Evolutionary conservation across 345 rosid genomes (phyloP).

Genomic region (Brassica juncea): DNA sequence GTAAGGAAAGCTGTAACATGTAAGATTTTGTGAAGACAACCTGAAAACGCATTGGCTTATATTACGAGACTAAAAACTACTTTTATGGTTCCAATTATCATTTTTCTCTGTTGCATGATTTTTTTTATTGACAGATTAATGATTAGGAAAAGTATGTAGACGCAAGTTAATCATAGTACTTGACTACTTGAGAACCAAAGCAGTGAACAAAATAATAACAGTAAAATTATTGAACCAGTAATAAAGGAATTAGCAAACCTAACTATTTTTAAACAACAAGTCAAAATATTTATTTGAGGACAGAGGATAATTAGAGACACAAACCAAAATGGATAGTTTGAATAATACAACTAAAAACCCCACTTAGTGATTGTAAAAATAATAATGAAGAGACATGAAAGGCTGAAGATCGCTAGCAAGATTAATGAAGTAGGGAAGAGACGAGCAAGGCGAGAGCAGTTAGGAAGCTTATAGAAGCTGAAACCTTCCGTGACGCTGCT

Average conservation of each 20-base stretch:
- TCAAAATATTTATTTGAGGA: background rate
- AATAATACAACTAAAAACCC: background rate
- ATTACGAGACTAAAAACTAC: no score
- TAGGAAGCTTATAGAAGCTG: background rate
- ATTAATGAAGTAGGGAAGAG: background rate
- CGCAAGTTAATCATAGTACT: background rate
- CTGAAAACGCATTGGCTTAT: no score
- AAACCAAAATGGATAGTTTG: background rate
- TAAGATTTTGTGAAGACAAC: no score
- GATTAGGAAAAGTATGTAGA: background rate
- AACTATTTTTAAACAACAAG: background rate
- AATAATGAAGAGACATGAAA: background rate
- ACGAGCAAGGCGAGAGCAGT: conserved; percentile 7
- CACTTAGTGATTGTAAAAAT: background rate
- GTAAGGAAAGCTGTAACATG: no score
- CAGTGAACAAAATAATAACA: background rate
- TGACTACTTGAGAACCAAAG: background rate
- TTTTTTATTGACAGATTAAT: background rate
- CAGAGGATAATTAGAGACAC: background rate
- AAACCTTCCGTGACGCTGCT: background rate
- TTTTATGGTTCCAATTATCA: background rate
- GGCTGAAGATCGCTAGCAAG: background rate
- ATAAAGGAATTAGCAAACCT: background rate
- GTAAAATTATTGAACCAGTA: background rate
- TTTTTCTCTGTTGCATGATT: background rate